These are phyloP conservation scores for Botrytis pseudocinerea DNA, from an alignment of 2,329 filamentous ascomycete species.

Conservation along the genomic window DNA sequence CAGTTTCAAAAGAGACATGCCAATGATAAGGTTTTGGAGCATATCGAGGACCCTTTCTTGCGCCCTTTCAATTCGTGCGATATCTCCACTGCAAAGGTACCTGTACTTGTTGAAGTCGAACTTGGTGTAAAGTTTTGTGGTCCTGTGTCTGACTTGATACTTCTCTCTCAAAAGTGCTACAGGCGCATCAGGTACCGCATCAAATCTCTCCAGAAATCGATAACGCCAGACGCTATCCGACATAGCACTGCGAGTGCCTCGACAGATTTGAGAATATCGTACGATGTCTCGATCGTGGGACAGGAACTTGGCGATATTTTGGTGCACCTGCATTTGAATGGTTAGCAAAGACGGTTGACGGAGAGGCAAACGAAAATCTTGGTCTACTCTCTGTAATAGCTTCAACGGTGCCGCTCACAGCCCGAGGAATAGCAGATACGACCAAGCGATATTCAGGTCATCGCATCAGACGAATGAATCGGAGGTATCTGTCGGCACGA, in stretches of 20 bases:
- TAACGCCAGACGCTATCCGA: constrained; percentile 49
- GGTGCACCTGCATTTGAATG: constrained; percentile 35
- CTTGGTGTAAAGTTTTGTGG: constrained; percentile 35
- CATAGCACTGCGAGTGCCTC: constrained; percentile 43
- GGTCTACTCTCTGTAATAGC: too few relatives aligned
- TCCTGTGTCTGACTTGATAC: constrained; percentile 43
- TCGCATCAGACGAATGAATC: not conserved
- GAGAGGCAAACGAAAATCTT: not conserved
- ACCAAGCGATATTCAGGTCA: not conserved
- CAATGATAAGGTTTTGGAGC: constrained; percentile 47
- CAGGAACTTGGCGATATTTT: constrained; percentile 36
- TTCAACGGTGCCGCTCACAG: not conserved
- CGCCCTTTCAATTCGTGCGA: not conserved
- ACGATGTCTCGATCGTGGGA: constrained; percentile 46
- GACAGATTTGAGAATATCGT: constrained; percentile 46
- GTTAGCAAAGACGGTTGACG: constrained; percentile 11
- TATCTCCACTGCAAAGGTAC: not conserved
- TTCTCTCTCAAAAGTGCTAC: constrained; percentile 36
- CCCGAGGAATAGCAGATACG: not conserved
- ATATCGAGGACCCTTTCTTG: constrained; percentile 41
- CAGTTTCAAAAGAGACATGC: constrained; percentile 39
- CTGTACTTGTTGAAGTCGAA: constrained; percentile 25
- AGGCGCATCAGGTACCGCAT: constrained; percentile 38
- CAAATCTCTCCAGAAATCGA: constrained; percentile 47
- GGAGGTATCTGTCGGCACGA: not conserved